A percentile compares a stretch with the other conserved stretches of the same genome.
Evolutionary conservation across 768 basidiomycete genomes (phyloP).

Genomic region (Lentinula lateritia): DNA sequence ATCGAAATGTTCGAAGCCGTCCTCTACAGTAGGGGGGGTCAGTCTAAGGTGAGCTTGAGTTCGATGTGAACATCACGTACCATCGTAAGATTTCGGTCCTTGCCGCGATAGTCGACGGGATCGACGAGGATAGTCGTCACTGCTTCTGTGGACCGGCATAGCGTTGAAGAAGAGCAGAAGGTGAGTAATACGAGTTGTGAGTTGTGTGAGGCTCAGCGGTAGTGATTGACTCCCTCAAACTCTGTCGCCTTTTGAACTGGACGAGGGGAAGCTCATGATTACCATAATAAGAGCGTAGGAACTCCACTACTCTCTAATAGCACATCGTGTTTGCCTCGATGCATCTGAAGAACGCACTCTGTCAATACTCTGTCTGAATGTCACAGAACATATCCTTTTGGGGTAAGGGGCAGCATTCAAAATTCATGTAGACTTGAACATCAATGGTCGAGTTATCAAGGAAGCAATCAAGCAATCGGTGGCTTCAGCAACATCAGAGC

Average conservation of each 20-base stretch:
- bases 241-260: constrained; percentile 18
- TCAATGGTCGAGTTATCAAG: not conserved
- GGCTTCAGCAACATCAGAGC: not conserved
- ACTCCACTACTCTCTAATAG: constrained; percentile 26
- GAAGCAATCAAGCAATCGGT: not conserved
- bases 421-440: not conserved
- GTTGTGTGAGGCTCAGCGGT: not conserved
- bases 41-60: constrained; percentile 2
- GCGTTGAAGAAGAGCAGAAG: not conserved
- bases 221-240: not conserved
- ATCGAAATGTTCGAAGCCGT: not conserved
- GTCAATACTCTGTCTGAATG: not conserved
- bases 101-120: constrained; percentile 39
- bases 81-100: constrained; percentile 27
- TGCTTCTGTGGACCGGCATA: constrained; percentile 13
- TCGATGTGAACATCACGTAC: constrained; percentile 11
- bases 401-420: not conserved
- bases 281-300: constrained; percentile 9
- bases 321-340: constrained; percentile 35
- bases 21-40: not conserved
- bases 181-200: constrained; percentile 11
- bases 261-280: constrained; percentile 4
- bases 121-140: constrained; percentile 21
- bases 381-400: constrained; percentile 4
- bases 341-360: constrained; percentile 9